Percentiles rank a stretch among this genome's conserved stretches.
Conservation (phyloP, 2,329 filamentous ascomycete genomes). For the Scortechinia acanthostroma region DNA sequence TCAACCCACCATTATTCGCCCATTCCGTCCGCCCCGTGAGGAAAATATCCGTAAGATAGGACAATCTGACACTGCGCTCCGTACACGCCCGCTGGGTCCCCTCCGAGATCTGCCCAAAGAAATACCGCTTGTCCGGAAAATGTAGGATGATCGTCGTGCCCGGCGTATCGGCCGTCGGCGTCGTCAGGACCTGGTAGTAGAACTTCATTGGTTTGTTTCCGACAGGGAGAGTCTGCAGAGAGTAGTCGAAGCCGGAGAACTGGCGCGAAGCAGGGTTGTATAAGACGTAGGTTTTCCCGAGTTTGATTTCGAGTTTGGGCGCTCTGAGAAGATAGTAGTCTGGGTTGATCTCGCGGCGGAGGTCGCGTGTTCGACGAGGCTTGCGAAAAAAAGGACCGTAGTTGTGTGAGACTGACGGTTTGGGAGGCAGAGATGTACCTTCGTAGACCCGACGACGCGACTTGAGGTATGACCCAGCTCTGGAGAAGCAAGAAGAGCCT, state of each 20-base stretch:
- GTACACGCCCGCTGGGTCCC: constrained; percentile 58
- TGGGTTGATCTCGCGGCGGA: too few species aligned
- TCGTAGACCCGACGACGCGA: too few species aligned
- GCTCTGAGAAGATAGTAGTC: too few species aligned
- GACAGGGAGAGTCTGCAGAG: neutral
- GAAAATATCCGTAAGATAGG: constrained; percentile 58
- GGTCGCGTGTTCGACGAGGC: too few species aligned
- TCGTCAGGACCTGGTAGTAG: constrained; percentile 55
- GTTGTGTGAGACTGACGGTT: too few species aligned
- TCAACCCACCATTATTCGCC: constrained; percentile 54
- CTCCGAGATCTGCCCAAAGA: constrained; percentile 62
- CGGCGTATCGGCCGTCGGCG: constrained; percentile 63
- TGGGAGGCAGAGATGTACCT: too few species aligned
- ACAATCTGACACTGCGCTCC: constrained; percentile 43
- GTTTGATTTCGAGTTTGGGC: too few species aligned
- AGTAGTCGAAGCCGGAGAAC: neutral
- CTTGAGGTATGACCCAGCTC: too few species aligned
- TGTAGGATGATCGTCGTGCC: constrained; percentile 58
- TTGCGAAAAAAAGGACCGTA: too few species aligned
- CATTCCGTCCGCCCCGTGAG: constrained; percentile 59
- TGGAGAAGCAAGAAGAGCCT: neutral
- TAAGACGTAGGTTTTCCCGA: neutral
- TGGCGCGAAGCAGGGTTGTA: neutral
- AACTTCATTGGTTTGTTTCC: constrained; percentile 39
- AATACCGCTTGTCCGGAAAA: constrained; percentile 58